Evolutionary conservation across 2,329 filamentous ascomycete species (phyloP), one percentile per base, ranked within the genome.

Genomic region (Cladorrhinum sp.): DNA sequence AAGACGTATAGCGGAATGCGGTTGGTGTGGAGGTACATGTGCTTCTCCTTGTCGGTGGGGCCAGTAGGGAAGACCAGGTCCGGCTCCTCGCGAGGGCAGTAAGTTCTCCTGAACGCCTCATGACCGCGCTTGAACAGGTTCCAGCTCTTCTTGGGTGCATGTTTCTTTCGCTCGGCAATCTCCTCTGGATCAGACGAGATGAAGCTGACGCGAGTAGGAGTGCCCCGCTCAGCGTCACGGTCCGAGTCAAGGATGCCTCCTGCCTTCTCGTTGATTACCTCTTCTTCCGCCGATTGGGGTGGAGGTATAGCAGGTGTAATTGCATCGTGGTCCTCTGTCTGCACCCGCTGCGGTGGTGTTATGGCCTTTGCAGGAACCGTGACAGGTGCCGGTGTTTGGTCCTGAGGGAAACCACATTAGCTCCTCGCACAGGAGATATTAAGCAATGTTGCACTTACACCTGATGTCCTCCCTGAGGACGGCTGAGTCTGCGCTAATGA

Each of bases 41-140:
- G 70, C 66, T 78, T 77, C 62, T 77, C 76, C 12, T 70, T 69
- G 57, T 77, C 75, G 0, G 71, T 74, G 4, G 76, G 76, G 5
- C 70, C 72, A 1, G 69, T 68, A 1, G 76, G 75, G 7, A 77
- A 64, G 5, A 77, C 66, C 8, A 75, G 60, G 10, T 65, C 64
- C 1, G 74, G 71, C 38, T 74, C 70, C 49, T 72, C 69, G 5
- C 63, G 64, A 3, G 74, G 74, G 57, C 67, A 71, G 65, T 76
- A 76, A 2, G 71, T 72, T 48, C 64, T 62, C 36, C 71, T 66
- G 56, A 73, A 70, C 49, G 66, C 64, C 22, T 62, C 57, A 50
- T 68, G 66, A n/a, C 62, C 23, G 23, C 69, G 66, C 38, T 65
- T 69, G 62, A 69, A 65, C 1, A 57, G 62, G 20, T 69, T 69